phyloP scores from a whole-genome alignment of 2,329 filamentous ascomycete genomes.

The Alternaria longipes region DNA sequence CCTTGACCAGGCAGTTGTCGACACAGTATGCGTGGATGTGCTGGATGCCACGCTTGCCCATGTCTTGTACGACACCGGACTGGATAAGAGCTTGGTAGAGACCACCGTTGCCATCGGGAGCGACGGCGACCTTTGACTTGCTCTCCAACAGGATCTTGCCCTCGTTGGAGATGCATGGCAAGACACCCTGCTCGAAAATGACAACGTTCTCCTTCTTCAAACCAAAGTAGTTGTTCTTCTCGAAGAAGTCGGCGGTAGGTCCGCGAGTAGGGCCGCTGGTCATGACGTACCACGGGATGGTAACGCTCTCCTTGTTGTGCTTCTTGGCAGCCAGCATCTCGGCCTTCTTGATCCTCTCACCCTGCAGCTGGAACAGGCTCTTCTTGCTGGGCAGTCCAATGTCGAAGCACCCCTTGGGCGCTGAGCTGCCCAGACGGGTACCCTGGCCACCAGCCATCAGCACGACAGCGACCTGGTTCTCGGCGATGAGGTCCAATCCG shows the following conservation, averaged over 20 bases:
- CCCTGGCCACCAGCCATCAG: constrained; percentile 98
- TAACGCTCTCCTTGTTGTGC: constrained; percentile 64
- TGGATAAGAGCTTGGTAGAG: constrained; percentile 91
- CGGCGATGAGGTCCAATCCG: constrained; percentile 71
- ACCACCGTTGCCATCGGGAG: constrained; percentile 96
- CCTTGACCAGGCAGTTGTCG: constrained; percentile 98
- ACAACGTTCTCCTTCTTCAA: constrained; percentile 83
- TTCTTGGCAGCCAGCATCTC: constrained; percentile 81
- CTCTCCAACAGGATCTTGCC: constrained; percentile 95
- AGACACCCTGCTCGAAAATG: constrained; percentile 95
- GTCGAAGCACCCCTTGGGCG: constrained; percentile 96
- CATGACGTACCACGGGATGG: constrained; percentile 99
- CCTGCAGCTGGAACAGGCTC: constrained; percentile 97
- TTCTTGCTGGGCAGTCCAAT: constrained; percentile 94
- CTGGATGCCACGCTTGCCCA: constrained; percentile 87
- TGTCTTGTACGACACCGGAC: constrained; percentile 83
- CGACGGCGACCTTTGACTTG: constrained; percentile 90
- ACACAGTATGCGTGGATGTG: constrained; percentile 99
- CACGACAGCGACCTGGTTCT: constrained; percentile 82
- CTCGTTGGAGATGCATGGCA: constrained; percentile 96
- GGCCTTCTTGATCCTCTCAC: constrained; percentile 88
- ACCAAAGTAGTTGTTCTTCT: constrained; percentile 90
- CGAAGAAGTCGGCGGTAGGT: constrained; percentile 93
- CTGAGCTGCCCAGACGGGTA: constrained; percentile 91
- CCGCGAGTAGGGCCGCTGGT: constrained; percentile 92